Evolutionary conservation across 306 rosid species (phyloP).

Genomic region (Trifolium dubium): DNA sequence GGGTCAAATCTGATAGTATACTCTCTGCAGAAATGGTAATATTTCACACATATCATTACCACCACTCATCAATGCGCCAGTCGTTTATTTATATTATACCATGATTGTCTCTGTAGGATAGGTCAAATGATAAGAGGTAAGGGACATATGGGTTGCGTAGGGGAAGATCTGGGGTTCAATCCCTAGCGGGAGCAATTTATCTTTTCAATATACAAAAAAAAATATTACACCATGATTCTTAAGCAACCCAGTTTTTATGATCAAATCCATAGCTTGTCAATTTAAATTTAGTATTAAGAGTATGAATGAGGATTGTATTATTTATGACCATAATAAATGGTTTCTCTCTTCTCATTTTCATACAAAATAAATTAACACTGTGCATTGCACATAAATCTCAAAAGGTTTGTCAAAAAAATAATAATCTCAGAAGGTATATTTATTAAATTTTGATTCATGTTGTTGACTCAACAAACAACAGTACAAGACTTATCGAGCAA

Average conservation of each 20-base stretch:
- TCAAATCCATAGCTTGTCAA: no score
- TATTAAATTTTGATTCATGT: not conserved
- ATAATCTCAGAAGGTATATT: no score
- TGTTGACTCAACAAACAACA: not conserved
- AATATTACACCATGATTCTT: not conserved
- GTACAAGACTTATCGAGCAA: not conserved
- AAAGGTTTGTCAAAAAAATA: not conserved
- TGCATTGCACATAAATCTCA: not conserved
- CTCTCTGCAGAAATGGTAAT: slow-evolving; percentile 94
- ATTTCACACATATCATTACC: not conserved
- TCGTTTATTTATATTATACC: no score
- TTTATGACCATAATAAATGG: not conserved
- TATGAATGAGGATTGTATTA: no score
- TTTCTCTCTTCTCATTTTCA: not conserved
- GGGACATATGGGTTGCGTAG: no score
- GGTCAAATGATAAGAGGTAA: no score
- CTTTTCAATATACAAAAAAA: no score
- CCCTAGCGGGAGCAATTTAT: no score
- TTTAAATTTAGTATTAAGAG: no score
- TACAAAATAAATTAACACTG: not conserved
- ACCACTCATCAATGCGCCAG: no score
- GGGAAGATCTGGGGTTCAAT: no score
- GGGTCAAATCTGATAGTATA: slow-evolving; percentile 78
- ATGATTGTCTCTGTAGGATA: no score
- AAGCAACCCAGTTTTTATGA: not conserved